phyloP scores from a whole-genome alignment of 2,329 filamentous ascomycete genomes.

The Diaporthe aspalathi region DNA sequence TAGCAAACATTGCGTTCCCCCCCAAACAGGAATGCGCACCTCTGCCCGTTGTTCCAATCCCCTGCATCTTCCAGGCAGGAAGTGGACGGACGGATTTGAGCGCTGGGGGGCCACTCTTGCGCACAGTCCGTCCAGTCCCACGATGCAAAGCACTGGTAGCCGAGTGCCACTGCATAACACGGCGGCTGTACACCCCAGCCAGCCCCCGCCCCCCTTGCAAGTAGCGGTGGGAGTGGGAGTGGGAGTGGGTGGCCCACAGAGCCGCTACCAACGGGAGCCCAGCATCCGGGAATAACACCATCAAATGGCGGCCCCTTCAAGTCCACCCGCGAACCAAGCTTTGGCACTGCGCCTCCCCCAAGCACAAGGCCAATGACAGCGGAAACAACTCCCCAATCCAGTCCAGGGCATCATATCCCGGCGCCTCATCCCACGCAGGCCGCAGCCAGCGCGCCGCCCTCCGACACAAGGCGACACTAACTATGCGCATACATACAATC shows the following conservation, averaged over 20 bases:
- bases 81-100: conserved; percentile 5
- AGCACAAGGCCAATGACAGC: conserved; percentile 26
- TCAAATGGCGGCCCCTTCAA: conserved; percentile 4
- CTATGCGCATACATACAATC: neutral
- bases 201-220: conserved; percentile 7
- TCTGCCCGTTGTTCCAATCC: neutral
- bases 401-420: neutral
- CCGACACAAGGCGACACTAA: neutral
- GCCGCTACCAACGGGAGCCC: conserved; percentile 7
- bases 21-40: neutral
- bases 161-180: conserved; percentile 7
- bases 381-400: conserved; percentile 7
- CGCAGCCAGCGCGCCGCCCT: conserved; percentile 24
- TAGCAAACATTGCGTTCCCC: neutral
- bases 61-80: neutral
- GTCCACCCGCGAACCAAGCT: conserved; percentile 19
- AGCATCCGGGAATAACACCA: conserved; percentile 31
- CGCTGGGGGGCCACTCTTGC: conserved; percentile 6
- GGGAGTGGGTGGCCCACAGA: conserved; percentile 12
- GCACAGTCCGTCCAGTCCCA: neutral
- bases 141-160: conserved; percentile 15
- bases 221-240: conserved; percentile 23
- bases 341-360: conserved; percentile 13
- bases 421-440: conserved; percentile 19
- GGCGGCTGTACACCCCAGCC: neutral